Base-by-base conservation (phyloP, 768 basidiomycete species). In the Amanita pseudoporphyria region DNA sequence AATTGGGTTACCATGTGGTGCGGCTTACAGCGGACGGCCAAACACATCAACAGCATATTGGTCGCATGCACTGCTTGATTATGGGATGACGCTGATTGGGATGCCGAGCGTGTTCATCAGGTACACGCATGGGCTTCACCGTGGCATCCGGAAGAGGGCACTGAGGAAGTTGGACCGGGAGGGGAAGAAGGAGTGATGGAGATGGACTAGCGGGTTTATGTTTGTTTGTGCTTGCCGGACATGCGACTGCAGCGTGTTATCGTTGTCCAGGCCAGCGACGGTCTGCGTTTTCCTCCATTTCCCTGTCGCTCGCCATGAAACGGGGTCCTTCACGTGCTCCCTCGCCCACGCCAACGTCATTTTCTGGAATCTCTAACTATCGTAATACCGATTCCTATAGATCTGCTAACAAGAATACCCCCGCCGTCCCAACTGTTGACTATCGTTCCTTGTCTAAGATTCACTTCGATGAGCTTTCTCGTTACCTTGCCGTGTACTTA, bases 351-450 rank as follows among this genome's bases (percentile, higher is more conserved):
- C 85, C 84, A 28, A 91, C 90, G 0, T 71, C 88, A 2, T 90
- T 87, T 73, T 91, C 89, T 19, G 87, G 87, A 49, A 88, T 92
- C 35, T 92, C 89, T 14, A 88, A 82, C 70, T 93, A 92, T 67
- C 82, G 82, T 58, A 47, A 47, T 47, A 82, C 80, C 5, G 87
- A 89, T 36, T 81, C 84, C 2, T 87, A 87, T 67, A 73, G 81
- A 13, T 76, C 84, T 5, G 77, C 80, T 61, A 71, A 72, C 59
- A 76, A 75, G 59, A 71, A 68, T 56, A 64, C 70, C 45, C 79
- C 71, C 32, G 70, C 72, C 38, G 70, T 74, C 53, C 77, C 77
- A 40, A 68, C 70, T 35, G 19, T 30, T 71, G 86, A 89, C 62
- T 76, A 81, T 56, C 77, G 76, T 51, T 59, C 64, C 30, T 69